Conservation (phyloP, 148 eudicot species). For the Selenicereus undatus region DNA sequence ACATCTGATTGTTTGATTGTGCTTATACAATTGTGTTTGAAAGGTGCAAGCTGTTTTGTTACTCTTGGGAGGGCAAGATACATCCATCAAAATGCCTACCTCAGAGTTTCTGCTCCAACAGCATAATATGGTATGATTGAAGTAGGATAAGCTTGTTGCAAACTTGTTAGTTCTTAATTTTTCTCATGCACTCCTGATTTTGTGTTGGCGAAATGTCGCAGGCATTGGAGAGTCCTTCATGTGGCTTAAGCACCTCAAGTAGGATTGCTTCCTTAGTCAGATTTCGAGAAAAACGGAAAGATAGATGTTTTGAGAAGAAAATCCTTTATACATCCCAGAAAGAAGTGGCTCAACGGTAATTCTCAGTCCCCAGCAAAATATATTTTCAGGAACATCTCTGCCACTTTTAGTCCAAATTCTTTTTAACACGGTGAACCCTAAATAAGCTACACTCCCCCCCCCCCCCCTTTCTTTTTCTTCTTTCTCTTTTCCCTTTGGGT, state of each 20-base stretch:
- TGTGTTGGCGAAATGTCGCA: constrained; percentile 16
- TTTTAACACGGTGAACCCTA: too few relatives aligned
- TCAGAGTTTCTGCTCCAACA: constrained; percentile 36
- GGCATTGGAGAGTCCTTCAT: constrained; percentile 27
- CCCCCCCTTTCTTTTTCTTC: too few relatives aligned
- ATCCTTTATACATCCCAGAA: constrained; percentile 33
- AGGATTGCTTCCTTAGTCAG: constrained; percentile 32
- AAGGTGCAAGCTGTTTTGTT: constrained; percentile 77
- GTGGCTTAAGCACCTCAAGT: constrained; percentile 27
- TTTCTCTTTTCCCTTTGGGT: too few relatives aligned
- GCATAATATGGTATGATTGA: constrained; percentile 31
- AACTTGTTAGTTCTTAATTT: constrained; percentile 1
- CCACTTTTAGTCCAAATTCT: too few relatives aligned
- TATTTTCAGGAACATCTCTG: background rate
- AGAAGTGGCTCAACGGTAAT: constrained; percentile 40
- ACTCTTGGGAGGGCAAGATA: constrained; percentile 61
- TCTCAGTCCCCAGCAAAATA: background rate
- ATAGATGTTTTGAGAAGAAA: constrained; percentile 37
- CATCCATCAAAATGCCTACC: constrained; percentile 36
- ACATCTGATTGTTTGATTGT: background rate
- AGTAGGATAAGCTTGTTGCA: background rate
- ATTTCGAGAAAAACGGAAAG: constrained; percentile 37
- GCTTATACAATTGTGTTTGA: constrained; percentile 10
- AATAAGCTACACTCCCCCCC: too few relatives aligned
- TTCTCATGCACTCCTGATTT: background rate